Base-by-base conservation (phyloP, 2,329 filamentous ascomycete species). In the Sordariomycetes sp. region DNA sequence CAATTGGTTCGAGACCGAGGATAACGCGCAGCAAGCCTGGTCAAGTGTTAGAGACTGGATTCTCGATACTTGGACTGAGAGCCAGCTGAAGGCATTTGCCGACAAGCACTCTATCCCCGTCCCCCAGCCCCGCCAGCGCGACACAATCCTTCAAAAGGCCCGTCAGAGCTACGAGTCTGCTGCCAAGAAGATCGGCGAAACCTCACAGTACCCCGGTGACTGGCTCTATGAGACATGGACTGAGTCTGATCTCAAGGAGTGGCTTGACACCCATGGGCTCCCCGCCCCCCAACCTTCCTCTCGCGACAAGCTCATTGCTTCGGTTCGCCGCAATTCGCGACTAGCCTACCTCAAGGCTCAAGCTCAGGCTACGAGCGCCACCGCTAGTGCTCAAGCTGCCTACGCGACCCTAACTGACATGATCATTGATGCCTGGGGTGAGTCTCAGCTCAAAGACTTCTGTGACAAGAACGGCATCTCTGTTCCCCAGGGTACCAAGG, bases 161-260 rank as follows among this genome's bases (percentile, higher is more conserved):
- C 86, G 90, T 42, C 70, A 82, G 43, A 88, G 78, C 59, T 96
- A 94, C 53, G 84, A 94, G 47, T 61, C 73, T 2, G 61, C 79
- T 37, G 86, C 90, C 12, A 79, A 86, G 59, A 79, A 78, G 59
- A 55, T 57, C 9, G 85, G 85, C 40, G 82, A 95, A 61, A 82
- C 86, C 11, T 64, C 75, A 34, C 64, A 77, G n/a, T 96, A 96
- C 53, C 92, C 92, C 21, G 92, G 92, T 25, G 78, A 95, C 63
- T 96, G 92, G 92, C 66, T 96, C 28, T 98, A 95, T 54, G 72
- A 79, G 40, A 70, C 81, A 7, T 98, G 92, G 92, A 81, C 84
- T 34, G 85, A 94, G 44, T 95, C 88, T 44, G 90, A 95, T 32
- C 65, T 94, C 42, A 96, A 96, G 69, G 74, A 84, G 45, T 98